phyloP scores from a whole-genome alignment of 2,329 filamentous ascomycete genomes.

The Diaporthe ilicicola region DNA sequence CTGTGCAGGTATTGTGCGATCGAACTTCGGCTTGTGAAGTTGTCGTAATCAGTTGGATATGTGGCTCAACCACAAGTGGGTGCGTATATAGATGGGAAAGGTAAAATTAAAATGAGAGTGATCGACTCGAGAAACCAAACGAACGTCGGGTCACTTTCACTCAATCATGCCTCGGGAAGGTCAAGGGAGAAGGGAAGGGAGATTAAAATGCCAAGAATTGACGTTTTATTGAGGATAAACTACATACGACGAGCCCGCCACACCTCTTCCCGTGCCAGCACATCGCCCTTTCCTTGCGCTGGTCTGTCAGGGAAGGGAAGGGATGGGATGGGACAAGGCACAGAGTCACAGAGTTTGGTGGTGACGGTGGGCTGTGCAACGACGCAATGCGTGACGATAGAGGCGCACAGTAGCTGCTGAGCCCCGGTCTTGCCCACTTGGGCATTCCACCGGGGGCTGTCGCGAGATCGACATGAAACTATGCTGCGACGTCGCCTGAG shows the following conservation, averaged over 20 bases:
- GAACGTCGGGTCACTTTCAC: background rate
- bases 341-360: background rate
- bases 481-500: constrained; percentile 29
- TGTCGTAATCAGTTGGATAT: background rate
- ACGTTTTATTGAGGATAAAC: constrained; percentile 24
- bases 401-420: background rate
- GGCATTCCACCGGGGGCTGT: background rate
- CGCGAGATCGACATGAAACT: constrained; percentile 32
- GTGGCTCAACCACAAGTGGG: constrained; percentile 23
- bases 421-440: constrained; percentile 19
- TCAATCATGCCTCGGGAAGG: background rate
- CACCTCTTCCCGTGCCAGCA: background rate
- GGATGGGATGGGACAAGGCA: constrained; percentile 2
- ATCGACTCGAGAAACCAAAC: constrained; percentile 15
- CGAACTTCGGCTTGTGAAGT: background rate
- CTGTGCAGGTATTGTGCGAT: background rate
- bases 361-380: constrained; percentile 23
- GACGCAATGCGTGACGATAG: constrained; percentile 8
- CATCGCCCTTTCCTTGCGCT: constrained; percentile 13
- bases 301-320: constrained; percentile 10
- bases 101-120: background rate
- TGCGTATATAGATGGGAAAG: background rate
- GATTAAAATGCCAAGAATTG: constrained; percentile 14
- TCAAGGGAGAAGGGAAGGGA: constrained; percentile 18
- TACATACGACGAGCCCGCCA: background rate